A percentile compares a stretch with the other conserved stretches of the same genome.
Evolutionary conservation across 768 basidiomycete genomes (phyloP).

Genomic region (Gyrodon lividus): DNA sequence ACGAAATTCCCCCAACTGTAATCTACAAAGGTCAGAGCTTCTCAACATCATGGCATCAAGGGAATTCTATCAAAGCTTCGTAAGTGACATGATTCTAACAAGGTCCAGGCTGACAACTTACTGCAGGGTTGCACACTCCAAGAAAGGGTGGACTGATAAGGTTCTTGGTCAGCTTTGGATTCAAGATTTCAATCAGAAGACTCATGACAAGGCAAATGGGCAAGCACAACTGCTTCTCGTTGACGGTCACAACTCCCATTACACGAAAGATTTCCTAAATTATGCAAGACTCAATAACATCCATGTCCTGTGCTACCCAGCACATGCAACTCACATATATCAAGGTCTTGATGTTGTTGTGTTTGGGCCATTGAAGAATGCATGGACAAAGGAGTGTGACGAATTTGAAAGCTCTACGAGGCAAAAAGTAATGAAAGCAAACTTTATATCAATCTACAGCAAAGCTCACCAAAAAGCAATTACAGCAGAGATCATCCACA

Average conservation of each 20-base stretch:
- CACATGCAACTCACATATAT: slow-evolving; percentile 44
- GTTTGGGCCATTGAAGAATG: slow-evolving; percentile 31
- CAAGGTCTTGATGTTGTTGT: slow-evolving; percentile 43
- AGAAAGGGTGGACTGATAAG: slow-evolving; percentile 39
- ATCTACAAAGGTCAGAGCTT: slow-evolving; percentile 38
- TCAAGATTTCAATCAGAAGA: slow-evolving; percentile 41
- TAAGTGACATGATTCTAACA: slow-evolving; percentile 18
- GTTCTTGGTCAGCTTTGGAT: slow-evolving; percentile 39
- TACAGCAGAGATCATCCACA: slow-evolving; percentile 31
- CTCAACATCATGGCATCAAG: too few relatives aligned
- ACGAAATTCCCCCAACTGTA: slow-evolving; percentile 26
- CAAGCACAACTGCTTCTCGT: slow-evolving; percentile 36
- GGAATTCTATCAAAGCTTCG: too few relatives aligned
- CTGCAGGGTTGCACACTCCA: slow-evolving; percentile 30
- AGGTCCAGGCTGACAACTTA: too few relatives aligned
- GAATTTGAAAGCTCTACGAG: slow-evolving; percentile 26
- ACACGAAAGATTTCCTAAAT: slow-evolving; percentile 35
- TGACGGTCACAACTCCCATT: slow-evolving; percentile 49
- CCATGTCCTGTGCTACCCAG: slow-evolving; percentile 41
- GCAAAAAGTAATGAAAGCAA: slow-evolving; percentile 31
- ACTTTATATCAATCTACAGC: slow-evolving; percentile 38
- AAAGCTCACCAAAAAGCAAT: slow-evolving; percentile 33
- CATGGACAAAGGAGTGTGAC: slow-evolving; percentile 24
- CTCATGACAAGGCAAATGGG: slow-evolving; percentile 33
- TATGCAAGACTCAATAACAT: slow-evolving; percentile 38